Percentiles rank a stretch among this genome's conserved stretches.
Conservation (phyloP, 371 early-diverging fungal genomes). For the Umbelopsis sp. region DNA sequence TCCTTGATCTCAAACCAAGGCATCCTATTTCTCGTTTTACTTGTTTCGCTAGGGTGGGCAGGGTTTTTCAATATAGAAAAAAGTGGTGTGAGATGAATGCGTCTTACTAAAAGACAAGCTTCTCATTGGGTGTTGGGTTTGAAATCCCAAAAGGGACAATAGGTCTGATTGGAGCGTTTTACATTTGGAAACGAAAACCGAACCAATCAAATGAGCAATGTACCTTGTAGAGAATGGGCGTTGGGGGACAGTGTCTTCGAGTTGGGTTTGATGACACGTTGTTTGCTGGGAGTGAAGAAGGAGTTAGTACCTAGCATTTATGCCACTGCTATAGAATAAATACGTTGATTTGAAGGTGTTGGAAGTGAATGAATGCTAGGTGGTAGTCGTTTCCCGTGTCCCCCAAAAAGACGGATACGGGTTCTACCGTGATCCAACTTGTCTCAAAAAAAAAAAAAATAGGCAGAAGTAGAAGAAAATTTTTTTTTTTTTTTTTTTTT, state of each 20-base stretch:
- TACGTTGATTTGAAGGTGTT: too few species aligned
- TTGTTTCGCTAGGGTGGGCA: too few species aligned
- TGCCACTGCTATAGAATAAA: too few species aligned
- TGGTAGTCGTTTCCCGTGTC: background rate
- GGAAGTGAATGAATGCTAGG: too few species aligned
- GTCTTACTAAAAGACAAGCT: too few species aligned
- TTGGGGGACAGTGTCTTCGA: background rate
- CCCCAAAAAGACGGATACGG: constrained; percentile 16
- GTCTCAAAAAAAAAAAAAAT: constrained; percentile 9
- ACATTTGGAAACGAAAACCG: background rate
- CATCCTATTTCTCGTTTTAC: too few species aligned
- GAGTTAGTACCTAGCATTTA: background rate
- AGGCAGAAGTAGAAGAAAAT: background rate
- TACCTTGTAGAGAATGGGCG: background rate
- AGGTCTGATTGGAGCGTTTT: background rate
- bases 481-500: constrained; percentile 4
- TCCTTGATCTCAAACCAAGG: too few species aligned
- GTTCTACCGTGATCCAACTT: constrained; percentile 13
- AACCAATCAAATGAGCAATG: constrained; percentile 3
- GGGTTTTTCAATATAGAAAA: too few species aligned
- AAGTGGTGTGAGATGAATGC: too few species aligned
- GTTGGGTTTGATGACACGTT: background rate
- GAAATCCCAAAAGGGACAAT: background rate
- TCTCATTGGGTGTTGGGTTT: background rate
- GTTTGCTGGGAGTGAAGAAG: constrained; percentile 4